Percentiles rank a stretch among this genome's conserved stretches.
phyloP scores from a whole-genome alignment of 805 yeast species.

The Suhomyces pyralidae region DNA sequence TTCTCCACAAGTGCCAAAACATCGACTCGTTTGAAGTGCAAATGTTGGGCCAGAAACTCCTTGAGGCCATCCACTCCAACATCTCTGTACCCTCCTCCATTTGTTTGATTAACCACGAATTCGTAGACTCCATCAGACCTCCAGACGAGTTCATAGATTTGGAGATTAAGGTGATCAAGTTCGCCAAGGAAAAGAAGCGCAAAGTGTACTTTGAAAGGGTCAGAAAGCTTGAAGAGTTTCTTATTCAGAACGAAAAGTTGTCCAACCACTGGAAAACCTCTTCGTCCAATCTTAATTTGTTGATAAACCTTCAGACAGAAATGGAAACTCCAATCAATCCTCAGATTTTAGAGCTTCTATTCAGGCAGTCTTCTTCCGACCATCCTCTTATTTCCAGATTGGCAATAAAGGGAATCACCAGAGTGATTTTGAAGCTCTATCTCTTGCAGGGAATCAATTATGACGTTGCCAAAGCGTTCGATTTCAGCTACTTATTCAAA shows the following conservation, averaged over 20 bases:
- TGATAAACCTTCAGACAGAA: constrained; percentile 52
- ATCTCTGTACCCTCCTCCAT: constrained; percentile 34
- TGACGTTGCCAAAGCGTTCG: constrained; percentile 43
- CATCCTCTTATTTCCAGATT: constrained; percentile 67
- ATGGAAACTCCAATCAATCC: constrained; percentile 45
- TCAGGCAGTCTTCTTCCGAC: constrained; percentile 48
- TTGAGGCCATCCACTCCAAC: constrained; percentile 30
- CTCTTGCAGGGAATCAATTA: constrained; percentile 47
- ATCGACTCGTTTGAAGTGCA: constrained; percentile 57
- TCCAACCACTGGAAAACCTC: constrained; percentile 58
- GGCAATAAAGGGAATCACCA: constrained; percentile 58
- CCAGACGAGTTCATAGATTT: constrained; percentile 55
- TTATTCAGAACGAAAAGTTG: constrained; percentile 22
- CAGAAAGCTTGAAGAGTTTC: constrained; percentile 38
- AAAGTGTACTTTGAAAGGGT: constrained; percentile 39
- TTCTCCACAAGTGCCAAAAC: constrained; percentile 53
- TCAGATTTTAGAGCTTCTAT: constrained; percentile 42
- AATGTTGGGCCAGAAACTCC: constrained; percentile 50
- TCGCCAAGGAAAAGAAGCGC: constrained; percentile 64
- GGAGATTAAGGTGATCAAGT: constrained; percentile 56
- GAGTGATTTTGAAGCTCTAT: constrained; percentile 42
- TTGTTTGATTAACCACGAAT: constrained; percentile 49
- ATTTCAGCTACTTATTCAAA: constrained; percentile 29
- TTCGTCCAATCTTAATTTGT: constrained; percentile 45
- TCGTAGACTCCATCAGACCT: constrained; percentile 52